Conservation (phyloP, 2,329 filamentous ascomycete genomes). For the Penicillium sp. region DNA sequence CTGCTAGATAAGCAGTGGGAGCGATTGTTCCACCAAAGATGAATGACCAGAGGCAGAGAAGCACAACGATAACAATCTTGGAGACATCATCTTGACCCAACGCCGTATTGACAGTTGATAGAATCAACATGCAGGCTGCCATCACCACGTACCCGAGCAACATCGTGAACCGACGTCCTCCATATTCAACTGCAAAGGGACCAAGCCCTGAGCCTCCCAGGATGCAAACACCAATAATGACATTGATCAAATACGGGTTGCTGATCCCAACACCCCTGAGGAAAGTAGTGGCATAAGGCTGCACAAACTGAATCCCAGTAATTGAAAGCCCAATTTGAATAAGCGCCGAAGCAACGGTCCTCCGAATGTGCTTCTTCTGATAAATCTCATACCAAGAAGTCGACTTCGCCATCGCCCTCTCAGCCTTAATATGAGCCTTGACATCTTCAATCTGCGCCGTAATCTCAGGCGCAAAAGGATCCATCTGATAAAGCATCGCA, state of each 20-base stretch:
- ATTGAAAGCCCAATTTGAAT: constrained; percentile 28
- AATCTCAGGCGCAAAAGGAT: constrained; percentile 21
- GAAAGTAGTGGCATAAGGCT: constrained; percentile 19
- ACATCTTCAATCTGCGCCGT: constrained; percentile 26
- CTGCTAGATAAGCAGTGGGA: constrained; percentile 22
- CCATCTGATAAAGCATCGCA: constrained; percentile 18
- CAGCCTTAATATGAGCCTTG: constrained; percentile 23
- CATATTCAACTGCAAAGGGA: constrained; percentile 23
- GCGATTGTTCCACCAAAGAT: constrained; percentile 27
- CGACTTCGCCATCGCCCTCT: constrained; percentile 11
- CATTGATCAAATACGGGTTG: constrained; percentile 24
- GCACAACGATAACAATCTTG: constrained; percentile 24
- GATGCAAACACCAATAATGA: constrained; percentile 21
- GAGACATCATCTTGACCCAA: constrained; percentile 16
- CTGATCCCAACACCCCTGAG: constrained; percentile 24
- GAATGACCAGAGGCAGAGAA: constrained; percentile 29
- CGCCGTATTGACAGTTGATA: constrained; percentile 21
- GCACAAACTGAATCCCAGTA: constrained; percentile 26
- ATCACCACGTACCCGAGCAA: constrained; percentile 22
- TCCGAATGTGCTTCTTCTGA: constrained; percentile 18
- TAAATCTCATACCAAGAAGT: constrained; percentile 28
- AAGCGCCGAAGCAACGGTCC: constrained; percentile 23
- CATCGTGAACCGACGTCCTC: constrained; percentile 23
- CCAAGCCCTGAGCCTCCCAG: constrained; percentile 19
- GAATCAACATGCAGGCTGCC: constrained; percentile 25